Percentiles rank a stretch among this genome's conserved stretches.
These are phyloP conservation scores for Sporothrix humicola DNA, from an alignment of 2,329 filamentous ascomycete genomes.

Conservation along the genomic window DNA sequence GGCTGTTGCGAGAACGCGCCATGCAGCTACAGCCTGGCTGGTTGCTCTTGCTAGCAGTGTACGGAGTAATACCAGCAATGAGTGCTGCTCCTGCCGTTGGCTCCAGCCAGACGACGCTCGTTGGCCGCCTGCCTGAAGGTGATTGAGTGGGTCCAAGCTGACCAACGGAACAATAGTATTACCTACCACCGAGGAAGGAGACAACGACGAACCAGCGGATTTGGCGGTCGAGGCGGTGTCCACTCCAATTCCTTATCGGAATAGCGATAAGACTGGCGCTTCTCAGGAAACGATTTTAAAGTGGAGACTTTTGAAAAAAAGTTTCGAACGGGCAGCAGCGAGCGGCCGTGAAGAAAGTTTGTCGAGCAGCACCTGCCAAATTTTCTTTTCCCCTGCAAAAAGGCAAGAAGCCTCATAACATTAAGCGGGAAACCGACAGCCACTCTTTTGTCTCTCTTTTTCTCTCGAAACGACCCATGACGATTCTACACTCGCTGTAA, in stretches of 20 bases:
- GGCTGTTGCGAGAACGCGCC: conserved; percentile 36
- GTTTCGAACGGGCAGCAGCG: conserved; percentile 29
- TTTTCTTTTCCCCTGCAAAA: conserved; percentile 18
- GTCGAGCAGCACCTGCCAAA: conserved; percentile 22
- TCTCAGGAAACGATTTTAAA: conserved; percentile 31
- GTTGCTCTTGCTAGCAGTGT: conserved; percentile 30
- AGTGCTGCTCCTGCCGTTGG: conserved; percentile 9
- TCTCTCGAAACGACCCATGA: not conserved
- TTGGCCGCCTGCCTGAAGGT: conserved; percentile 36
- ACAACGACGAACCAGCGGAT: not conserved
- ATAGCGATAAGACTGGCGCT: conserved; percentile 25
- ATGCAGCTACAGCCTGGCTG: conserved; percentile 52
- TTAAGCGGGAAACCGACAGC: not conserved
- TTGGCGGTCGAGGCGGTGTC: not conserved
- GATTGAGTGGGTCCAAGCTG: conserved; percentile 31
- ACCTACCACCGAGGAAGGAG: conserved; percentile 33
- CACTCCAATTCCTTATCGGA: conserved; percentile 32
- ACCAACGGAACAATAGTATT: conserved; percentile 36
- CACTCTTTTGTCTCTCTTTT: not conserved
- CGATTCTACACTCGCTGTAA: not conserved
- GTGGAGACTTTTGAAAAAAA: conserved; percentile 38
- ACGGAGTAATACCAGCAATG: too few relatives aligned
- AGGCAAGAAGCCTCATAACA: not conserved
- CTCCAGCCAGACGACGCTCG: conserved; percentile 2
- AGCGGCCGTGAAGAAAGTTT: conserved; percentile 27